Conservation (phyloP, 495 filamentous ascomycete species). For the Massariosphaeria phaeospora region DNA sequence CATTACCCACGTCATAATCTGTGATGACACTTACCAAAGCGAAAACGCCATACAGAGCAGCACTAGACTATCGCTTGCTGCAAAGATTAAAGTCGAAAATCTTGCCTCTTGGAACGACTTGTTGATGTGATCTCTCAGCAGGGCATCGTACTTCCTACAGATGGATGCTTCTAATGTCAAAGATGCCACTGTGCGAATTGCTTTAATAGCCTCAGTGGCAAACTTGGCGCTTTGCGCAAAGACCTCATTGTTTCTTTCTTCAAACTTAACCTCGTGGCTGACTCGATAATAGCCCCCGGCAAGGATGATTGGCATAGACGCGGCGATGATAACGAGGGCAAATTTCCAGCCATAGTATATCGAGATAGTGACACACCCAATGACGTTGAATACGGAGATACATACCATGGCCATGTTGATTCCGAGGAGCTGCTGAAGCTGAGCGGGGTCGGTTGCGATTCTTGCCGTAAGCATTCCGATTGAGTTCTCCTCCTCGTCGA, state of each 20-base stretch:
- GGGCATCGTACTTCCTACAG: conserved; percentile 1
- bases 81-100: conserved; percentile 67
- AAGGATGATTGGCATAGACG: conserved; percentile 37
- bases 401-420: conserved; percentile 38
- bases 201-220: conserved; percentile 8
- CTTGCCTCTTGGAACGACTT: conserved; percentile 40
- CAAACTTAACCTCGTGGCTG: conserved; percentile 40
- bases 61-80: conserved; percentile 67
- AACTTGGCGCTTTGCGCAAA: conserved; percentile 8
- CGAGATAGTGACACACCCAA: conserved; percentile 61
- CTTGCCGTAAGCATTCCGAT: background rate
- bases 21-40: conserved; percentile 67
- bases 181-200: conserved; percentile 6
- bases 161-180: conserved; percentile 9
- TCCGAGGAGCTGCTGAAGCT: conserved; percentile 59
- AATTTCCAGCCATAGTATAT: conserved; percentile 70
- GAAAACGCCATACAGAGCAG: conserved; percentile 79
- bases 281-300: conserved; percentile 75
- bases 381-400: conserved; percentile 66
- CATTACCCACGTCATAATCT: background rate
- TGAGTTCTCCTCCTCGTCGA: conserved; percentile 4
- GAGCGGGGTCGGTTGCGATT: conserved; percentile 4
- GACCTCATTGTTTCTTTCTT: background rate
- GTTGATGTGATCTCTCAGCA: conserved; percentile 2
- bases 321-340: conserved; percentile 49